These are phyloP conservation scores for Schwanniomyces vanrijiae DNA, from an alignment of 805 yeast genomes.

Conservation along the genomic window DNA sequence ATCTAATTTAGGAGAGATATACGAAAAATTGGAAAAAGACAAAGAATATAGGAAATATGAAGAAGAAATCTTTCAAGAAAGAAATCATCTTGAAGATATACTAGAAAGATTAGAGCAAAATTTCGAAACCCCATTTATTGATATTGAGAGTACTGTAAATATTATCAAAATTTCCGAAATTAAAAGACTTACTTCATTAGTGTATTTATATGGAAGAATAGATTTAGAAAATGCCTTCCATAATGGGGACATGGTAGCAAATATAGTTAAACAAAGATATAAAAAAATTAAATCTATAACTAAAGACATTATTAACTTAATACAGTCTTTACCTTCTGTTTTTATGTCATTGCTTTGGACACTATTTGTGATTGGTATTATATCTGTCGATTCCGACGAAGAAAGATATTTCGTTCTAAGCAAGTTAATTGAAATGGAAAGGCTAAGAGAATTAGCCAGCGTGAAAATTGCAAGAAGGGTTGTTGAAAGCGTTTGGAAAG, in stretches of 20 bases:
- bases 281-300: not conserved
- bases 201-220: constrained; percentile 2
- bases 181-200: constrained; percentile 1
- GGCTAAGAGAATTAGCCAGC: constrained; percentile 35
- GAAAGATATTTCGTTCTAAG: constrained; percentile 39
- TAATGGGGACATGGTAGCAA: constrained; percentile 1
- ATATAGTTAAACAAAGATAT: constrained; percentile 8
- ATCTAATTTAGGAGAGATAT: constrained; percentile 34
- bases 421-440: constrained; percentile 32
- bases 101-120: not conserved
- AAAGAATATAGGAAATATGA: not conserved
- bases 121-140: not conserved
- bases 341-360: constrained; percentile 43
- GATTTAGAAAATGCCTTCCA: constrained; percentile 7
- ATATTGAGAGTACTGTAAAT: not conserved
- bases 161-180: constrained; percentile 3
- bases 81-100: constrained; percentile 19
- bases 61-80: constrained; percentile 11
- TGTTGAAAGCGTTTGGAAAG: constrained; percentile 40
- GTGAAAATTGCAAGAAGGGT: constrained; percentile 35
- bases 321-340: constrained; percentile 15
- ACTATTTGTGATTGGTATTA: constrained; percentile 37
- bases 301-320: not conserved
- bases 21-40: constrained; percentile 24
- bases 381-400: constrained; percentile 28